Evolutionary conservation across 352 stramenopile species (phyloP), one percentile per base, ranked within the genome.

Genomic region (Pythium monospermum): DNA sequence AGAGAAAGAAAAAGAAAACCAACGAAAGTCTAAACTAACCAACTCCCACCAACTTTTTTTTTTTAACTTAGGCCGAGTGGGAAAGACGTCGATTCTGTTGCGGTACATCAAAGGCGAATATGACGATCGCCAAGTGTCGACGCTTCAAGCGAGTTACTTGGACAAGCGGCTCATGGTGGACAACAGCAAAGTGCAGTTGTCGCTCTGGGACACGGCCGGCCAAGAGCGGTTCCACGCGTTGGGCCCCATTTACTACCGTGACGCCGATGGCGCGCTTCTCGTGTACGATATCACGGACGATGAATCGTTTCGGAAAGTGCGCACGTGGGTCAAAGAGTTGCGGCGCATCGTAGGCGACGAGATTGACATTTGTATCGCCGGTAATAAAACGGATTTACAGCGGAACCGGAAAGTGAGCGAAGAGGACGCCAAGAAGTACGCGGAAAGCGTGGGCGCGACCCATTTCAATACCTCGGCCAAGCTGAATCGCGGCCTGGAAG

Each of bases 81-180:
- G 92, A 37, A 98, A 98, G 68, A 98, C 92, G 25, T 97, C 90
- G 30, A 97, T 98, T 44, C 64, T 98, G 18, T 61, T 98, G 50
- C 80, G 91, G 31, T 98, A 96, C 63, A 91, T 96, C 59, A 93
- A 95, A 62, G 88, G 92, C 64, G 85, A 95, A 49, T 98, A 97
- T 67, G 73, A 95, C 59, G 93, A 97, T 37, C 69, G 79, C 12
- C 88, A 97, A 64, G 79, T 93, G 26, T 95, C 90, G 48, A 97
- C 93, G 40, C 71, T 97, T 16, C 88, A 97, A 63, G 92, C 92
- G 13, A 96, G 86, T 33, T 98, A 97, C 59, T 61, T 98, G 43
- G 91, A 98, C 60, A 96, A 96, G 67, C 78, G 78, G 30, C 66
- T 97, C 39, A 59, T 88, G 26, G 81, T 97, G 16, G 83, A 96